These are phyloP conservation scores for Suhomyces guaymorum DNA, from an alignment of 1,139 yeast species.

Conservation along the genomic window DNA sequence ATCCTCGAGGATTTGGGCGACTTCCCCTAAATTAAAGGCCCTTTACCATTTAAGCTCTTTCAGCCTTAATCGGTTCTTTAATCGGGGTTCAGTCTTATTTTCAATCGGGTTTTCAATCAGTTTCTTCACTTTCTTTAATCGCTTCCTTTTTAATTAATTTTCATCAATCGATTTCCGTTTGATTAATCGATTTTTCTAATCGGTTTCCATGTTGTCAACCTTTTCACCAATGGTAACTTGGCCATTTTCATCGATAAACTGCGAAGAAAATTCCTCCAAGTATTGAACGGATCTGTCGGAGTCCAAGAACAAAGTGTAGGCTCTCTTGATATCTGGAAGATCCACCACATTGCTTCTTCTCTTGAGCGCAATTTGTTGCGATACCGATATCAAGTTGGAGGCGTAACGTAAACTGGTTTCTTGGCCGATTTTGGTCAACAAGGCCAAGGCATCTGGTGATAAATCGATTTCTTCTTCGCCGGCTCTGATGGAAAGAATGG, in stretches of 20 bases:
- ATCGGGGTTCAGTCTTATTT: no score
- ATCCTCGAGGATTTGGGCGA: background rate
- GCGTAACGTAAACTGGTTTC: conserved; percentile 95
- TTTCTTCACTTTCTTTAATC: no score
- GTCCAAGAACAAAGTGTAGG: conserved; percentile 85
- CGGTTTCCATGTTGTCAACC: conserved; percentile 55
- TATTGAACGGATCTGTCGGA: conserved; percentile 82
- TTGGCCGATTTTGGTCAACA: conserved; percentile 87
- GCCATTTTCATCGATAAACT: conserved; percentile 74
- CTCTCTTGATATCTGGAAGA: conserved; percentile 82
- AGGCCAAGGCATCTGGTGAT: conserved; percentile 77
- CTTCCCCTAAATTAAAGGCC: no score
- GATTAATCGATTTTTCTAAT: conserved; percentile 23
- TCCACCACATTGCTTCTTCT: conserved; percentile 74
- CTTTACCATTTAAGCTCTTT: no score
- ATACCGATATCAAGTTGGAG: conserved; percentile 83
- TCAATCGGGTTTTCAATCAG: no score
- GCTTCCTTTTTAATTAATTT: no score
- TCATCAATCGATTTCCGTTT: background rate
- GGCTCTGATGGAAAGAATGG: conserved; percentile 88
- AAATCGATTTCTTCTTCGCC: conserved; percentile 94
- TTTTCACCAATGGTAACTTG: conserved; percentile 52
- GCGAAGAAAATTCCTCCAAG: conserved; percentile 65
- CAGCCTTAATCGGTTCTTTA: no score
- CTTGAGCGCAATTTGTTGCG: conserved; percentile 81